These are phyloP conservation scores for Penicillium sp. DNA, from an alignment of 2,329 filamentous ascomycete genomes.

Conservation along the genomic window DNA sequence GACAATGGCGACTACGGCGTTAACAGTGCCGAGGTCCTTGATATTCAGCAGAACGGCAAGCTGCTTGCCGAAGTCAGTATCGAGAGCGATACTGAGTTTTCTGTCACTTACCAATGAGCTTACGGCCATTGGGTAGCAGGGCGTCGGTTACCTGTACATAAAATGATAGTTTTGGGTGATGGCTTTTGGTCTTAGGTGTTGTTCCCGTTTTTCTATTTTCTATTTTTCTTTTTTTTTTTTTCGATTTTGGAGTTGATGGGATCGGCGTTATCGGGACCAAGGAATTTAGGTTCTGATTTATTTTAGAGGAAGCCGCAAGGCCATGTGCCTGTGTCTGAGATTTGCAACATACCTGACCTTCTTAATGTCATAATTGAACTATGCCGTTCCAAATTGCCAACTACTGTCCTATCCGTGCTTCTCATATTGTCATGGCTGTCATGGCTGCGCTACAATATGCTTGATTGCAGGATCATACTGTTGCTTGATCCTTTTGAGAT, in stretches of 20 bases:
- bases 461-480: slow-evolving; percentile 37
- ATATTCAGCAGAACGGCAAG: slow-evolving; percentile 46
- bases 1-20: slow-evolving; percentile 28
- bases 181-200: too few relatives aligned
- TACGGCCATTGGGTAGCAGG: neutral
- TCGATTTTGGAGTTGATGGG: neutral
- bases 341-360: neutral
- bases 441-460: slow-evolving; percentile 5
- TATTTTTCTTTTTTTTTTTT: too few relatives aligned
- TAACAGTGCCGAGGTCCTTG: slow-evolving; percentile 44
- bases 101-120: slow-evolving; percentile 22
- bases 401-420: neutral
- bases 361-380: neutral
- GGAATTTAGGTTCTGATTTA: neutral
- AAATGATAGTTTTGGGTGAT: too few relatives aligned
- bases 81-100: slow-evolving; percentile 26
- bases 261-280: neutral
- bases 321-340: neutral
- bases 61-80: slow-evolving; percentile 32
- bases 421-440: neutral
- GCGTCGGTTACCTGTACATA: neutral
- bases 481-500: slow-evolving; percentile 27
- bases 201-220: too few relatives aligned
- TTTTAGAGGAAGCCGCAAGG: neutral
- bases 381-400: neutral